Conservation (phyloP, 2,329 filamentous ascomycete genomes). For the Fusarium albosuccineum region DNA sequence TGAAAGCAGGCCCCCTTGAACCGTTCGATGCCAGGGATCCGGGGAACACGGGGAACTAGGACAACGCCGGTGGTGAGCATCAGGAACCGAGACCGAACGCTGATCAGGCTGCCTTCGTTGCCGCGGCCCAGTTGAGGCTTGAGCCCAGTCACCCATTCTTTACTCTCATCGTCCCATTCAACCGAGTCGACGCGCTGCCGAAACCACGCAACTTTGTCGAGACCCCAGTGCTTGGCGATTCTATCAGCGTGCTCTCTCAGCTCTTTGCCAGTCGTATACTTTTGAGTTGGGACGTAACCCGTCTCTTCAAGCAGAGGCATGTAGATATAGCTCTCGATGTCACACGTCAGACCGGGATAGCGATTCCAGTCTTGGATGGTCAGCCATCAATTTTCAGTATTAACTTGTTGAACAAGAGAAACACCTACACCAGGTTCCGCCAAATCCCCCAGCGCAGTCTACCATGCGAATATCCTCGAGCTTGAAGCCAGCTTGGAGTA, state of each 20-base stretch:
- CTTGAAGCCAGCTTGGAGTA: conserved; percentile 42
- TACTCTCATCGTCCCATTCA: neutral
- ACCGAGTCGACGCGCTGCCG: conserved; percentile 52
- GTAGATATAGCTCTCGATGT: conserved; percentile 71
- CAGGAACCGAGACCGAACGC: neutral
- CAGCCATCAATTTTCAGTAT: no score
- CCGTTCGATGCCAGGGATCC: neutral
- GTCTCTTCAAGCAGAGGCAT: conserved; percentile 72
- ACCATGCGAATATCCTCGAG: conserved; percentile 54
- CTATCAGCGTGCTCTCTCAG: conserved; percentile 57
- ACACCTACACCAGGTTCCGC: conserved; percentile 14
- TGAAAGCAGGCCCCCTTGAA: neutral
- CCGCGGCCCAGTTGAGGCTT: no score
- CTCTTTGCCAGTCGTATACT: conserved; percentile 60
- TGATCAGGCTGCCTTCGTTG: neutral
- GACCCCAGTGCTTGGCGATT: conserved; percentile 57
- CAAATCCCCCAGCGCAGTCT: conserved; percentile 12
- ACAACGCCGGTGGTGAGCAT: neutral
- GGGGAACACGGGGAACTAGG: neutral
- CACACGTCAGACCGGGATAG: conserved; percentile 66
- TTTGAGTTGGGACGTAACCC: conserved; percentile 67
- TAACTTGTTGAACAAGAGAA: no score
- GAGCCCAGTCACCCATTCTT: neutral
- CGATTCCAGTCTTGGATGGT: conserved; percentile 55
- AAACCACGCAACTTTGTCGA: conserved; percentile 56